A percentile compares a stretch with the other conserved stretches of the same genome.
phyloP scores from a whole-genome alignment of 352 stramenopile genomes.

The Globisporangium carolinianum region DNA sequence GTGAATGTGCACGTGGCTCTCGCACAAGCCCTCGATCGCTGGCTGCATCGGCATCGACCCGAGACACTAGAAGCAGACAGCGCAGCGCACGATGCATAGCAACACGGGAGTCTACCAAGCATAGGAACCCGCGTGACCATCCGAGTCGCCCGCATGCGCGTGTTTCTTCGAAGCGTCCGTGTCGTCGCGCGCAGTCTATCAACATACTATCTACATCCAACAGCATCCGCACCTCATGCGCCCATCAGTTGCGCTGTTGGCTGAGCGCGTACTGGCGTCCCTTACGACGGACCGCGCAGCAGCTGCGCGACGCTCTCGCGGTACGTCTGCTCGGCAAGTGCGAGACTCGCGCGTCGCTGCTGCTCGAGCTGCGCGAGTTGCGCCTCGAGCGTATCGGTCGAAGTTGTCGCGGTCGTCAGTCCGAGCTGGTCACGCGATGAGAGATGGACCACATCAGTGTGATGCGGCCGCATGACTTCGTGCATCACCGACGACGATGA shows the following conservation, averaged over 20 bases:
- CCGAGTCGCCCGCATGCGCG: too few species aligned
- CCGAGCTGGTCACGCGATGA: conserved; percentile 8
- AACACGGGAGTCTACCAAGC: too few species aligned
- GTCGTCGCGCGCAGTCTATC: neutral
- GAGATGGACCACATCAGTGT: conserved; percentile 13
- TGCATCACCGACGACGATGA: neutral
- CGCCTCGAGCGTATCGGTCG: conserved; percentile 13
- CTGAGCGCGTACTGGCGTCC: neutral
- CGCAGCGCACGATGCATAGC: too few species aligned
- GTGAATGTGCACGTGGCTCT: too few species aligned
- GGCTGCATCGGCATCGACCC: too few species aligned
- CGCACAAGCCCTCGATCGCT: too few species aligned
- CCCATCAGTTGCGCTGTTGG: conserved; percentile 5
- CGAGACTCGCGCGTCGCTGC: conserved; percentile 21
- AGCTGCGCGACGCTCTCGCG: conserved; percentile 27
- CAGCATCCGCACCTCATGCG: neutral
- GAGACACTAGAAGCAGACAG: too few species aligned
- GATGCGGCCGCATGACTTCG: conserved; percentile 6
- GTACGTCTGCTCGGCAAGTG: conserved; percentile 32
- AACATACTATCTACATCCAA: conserved; percentile 3
- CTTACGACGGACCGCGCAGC: neutral
- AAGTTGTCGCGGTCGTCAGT: conserved; percentile 3
- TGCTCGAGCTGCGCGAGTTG: conserved; percentile 29
- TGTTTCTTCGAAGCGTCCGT: too few species aligned
- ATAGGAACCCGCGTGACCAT: too few species aligned